These are phyloP conservation scores for Trichocomaceae sp. DNA, from an alignment of 2,329 filamentous ascomycete species.

Conservation along the genomic window DNA sequence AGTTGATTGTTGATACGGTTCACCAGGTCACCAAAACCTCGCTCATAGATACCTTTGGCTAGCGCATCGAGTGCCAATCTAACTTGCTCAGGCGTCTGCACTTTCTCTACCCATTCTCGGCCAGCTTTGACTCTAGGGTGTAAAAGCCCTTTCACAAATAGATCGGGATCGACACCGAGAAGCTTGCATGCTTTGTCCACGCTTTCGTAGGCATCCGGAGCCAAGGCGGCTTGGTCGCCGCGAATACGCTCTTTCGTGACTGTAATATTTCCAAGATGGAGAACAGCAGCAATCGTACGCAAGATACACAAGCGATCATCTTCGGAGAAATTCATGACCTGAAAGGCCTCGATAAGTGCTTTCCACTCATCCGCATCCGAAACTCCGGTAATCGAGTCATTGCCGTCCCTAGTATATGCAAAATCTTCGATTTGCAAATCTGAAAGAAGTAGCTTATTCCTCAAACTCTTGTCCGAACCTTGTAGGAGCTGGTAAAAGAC, in stretches of 20 bases:
- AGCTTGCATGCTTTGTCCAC: constrained; percentile 75
- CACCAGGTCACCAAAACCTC: constrained; percentile 88
- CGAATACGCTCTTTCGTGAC: constrained; percentile 86
- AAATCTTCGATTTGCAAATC: constrained; percentile 77
- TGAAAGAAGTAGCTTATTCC: constrained; percentile 68
- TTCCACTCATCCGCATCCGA: constrained; percentile 91
- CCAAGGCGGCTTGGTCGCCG: constrained; percentile 80
- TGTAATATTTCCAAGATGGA: constrained; percentile 87
- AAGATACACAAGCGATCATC: constrained; percentile 78
- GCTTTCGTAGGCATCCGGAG: constrained; percentile 65
- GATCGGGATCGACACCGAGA: constrained; percentile 74
- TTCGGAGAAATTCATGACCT: constrained; percentile 86
- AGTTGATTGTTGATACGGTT: constrained; percentile 85
- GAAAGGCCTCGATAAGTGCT: constrained; percentile 80
- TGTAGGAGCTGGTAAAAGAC: constrained; percentile 93
- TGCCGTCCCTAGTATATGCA: constrained; percentile 82
- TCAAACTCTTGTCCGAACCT: constrained; percentile 68
- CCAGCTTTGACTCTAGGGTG: constrained; percentile 94
- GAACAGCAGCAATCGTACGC: constrained; percentile 78
- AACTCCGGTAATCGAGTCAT: constrained; percentile 83
- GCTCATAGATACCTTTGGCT: constrained; percentile 95
- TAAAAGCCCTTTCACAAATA: constrained; percentile 79
- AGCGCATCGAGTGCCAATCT: constrained; percentile 82
- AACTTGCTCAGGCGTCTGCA: constrained; percentile 94
- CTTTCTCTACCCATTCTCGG: constrained; percentile 96